These are phyloP conservation scores for Pogostemon cablin DNA, from an alignment of 257 asterid species.

Conservation along the genomic window DNA sequence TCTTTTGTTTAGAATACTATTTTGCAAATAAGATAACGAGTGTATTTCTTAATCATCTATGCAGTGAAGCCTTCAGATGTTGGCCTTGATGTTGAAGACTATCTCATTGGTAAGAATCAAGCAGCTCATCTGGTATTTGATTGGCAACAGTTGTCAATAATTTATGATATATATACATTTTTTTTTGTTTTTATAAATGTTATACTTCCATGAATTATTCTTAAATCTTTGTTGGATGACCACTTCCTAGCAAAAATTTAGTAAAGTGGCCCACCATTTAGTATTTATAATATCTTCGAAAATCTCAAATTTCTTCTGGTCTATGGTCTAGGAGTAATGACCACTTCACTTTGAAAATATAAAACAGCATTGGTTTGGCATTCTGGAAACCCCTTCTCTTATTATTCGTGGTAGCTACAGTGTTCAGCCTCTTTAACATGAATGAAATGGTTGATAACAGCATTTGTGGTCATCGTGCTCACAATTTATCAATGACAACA, in stretches of 20 bases:
- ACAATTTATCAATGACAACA: background rate
- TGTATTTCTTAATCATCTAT: slow-evolving; percentile 29
- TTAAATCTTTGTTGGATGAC: slow-evolving; percentile 6
- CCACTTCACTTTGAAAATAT: background rate
- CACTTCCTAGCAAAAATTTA: background rate
- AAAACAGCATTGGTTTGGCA: background rate
- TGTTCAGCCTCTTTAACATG: background rate
- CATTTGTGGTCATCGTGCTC: slow-evolving; percentile 17
- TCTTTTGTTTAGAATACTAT: background rate
- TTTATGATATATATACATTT: slow-evolving; percentile 17
- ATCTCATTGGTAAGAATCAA: slow-evolving; percentile 69
- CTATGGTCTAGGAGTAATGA: slow-evolving; percentile 5
- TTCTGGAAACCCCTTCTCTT: background rate
- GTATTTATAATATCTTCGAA: background rate
- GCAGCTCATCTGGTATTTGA: slow-evolving; percentile 11
- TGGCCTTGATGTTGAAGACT: slow-evolving; percentile 92
- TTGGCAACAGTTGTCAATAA: slow-evolving; percentile 14
- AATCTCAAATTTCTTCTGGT: background rate
- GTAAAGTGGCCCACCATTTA: slow-evolving; percentile 1
- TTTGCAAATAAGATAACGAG: background rate
- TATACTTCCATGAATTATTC: background rate
- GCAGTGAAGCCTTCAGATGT: slow-evolving; percentile 76
- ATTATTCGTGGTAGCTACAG: background rate
- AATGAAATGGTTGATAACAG: background rate
- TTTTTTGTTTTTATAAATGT: background rate